Conservation (phyloP, 164 flowering plant species). For the Taxillus chinensis region DNA sequence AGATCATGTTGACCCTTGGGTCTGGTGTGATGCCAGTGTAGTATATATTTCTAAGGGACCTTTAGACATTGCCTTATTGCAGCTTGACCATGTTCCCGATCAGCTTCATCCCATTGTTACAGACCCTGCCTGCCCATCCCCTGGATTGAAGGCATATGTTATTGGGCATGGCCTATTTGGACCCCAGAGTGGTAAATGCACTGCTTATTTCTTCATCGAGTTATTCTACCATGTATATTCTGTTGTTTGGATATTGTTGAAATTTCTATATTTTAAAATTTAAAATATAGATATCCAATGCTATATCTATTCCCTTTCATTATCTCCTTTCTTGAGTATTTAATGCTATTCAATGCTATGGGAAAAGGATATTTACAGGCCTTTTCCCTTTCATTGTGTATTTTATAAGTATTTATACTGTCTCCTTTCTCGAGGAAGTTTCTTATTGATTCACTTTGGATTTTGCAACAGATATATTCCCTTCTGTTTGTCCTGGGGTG, state of each 20-base stretch:
- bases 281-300: no score
- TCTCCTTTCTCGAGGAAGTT: conserved; percentile 7
- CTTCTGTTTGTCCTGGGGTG: conserved; percentile 71
- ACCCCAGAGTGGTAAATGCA: conserved; percentile 67
- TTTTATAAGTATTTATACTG: no score
- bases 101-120: conserved; percentile 44
- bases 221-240: no score
- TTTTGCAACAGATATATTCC: conserved; percentile 40
- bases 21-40: conserved; percentile 71
- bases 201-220: neutral
- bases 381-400: no score
- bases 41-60: conserved; percentile 75
- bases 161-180: conserved; percentile 96
- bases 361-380: no score
- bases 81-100: conserved; percentile 60
- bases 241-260: no score
- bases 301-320: no score
- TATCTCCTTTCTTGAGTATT: no score
- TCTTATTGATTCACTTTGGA: conserved; percentile 1
- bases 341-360: no score
- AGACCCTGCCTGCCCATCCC: conserved; percentile 42
- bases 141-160: conserved; percentile 69
- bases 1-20: conserved; percentile 54
- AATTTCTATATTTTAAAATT: no score
- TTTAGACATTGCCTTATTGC: conserved; percentile 76